Percentiles rank a stretch among this genome's conserved stretches.
Evolutionary conservation across 495 filamentous ascomycete species (phyloP).

Genomic region (Tuber magnatum): DNA sequence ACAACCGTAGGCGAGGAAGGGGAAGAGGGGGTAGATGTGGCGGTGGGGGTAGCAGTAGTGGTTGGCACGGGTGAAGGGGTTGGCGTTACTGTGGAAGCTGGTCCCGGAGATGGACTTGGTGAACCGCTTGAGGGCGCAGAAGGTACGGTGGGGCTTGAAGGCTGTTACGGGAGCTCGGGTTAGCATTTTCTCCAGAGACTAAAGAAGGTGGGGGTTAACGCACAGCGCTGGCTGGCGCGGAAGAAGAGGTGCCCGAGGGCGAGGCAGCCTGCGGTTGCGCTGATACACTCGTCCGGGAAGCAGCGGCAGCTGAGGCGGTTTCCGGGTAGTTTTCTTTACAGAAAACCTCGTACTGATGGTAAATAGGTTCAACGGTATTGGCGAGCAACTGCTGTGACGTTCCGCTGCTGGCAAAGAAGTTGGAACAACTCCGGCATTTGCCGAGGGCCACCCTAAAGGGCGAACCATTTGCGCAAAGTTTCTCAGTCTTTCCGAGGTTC

Average conservation of each 20-base stretch:
- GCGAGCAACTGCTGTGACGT: not conserved
- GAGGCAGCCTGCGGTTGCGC: not conserved
- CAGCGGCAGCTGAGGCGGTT: not conserved
- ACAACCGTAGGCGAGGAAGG: not conserved
- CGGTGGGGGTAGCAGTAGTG: slow-evolving; percentile 18
- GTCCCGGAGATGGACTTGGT: slow-evolving; percentile 2
- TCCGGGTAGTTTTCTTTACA: slow-evolving; percentile 14
- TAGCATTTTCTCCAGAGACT: not conserved
- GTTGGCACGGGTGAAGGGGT: slow-evolving; percentile 3
- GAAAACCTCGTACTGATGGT: slow-evolving; percentile 6
- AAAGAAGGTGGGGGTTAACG: not conserved
- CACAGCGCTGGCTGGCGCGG: slow-evolving; percentile 11
- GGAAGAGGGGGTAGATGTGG: slow-evolving; percentile 10
- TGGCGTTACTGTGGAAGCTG: slow-evolving; percentile 17
- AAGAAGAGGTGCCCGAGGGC: not conserved
- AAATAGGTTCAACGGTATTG: slow-evolving; percentile 7
- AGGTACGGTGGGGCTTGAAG: slow-evolving; percentile 1
- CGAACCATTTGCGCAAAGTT: slow-evolving; percentile 2
- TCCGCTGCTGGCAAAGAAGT: not conserved
- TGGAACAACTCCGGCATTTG: slow-evolving; percentile 9
- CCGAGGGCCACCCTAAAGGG: slow-evolving; percentile 11
- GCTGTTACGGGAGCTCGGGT: not conserved
- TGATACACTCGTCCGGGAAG: not conserved
- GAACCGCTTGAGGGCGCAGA: not conserved
- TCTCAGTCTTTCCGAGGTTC: slow-evolving; percentile 18